Conservation (phyloP, 352 stramenopile genomes). For the Globisporangium cederbergense region DNA sequence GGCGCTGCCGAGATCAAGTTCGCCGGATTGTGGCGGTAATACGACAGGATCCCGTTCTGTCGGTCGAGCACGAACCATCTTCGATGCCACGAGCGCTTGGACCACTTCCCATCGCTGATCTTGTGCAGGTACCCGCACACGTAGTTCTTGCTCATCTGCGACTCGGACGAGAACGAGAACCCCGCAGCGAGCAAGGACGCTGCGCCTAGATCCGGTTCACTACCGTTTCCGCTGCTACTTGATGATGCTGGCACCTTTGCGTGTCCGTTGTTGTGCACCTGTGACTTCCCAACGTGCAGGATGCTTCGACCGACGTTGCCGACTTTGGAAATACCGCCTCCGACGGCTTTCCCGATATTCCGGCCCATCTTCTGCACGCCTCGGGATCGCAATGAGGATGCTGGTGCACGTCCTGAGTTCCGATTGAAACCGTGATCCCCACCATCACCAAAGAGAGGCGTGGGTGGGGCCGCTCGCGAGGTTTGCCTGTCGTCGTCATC, state of each 20-base stretch:
- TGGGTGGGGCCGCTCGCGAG: conserved; percentile 14
- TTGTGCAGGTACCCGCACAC: conserved; percentile 85
- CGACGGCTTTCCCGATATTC: conserved; percentile 76
- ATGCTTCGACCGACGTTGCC: conserved; percentile 75
- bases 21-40: conserved; percentile 78
- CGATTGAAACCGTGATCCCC: conserved; percentile 17
- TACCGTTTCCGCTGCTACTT: conserved; percentile 4
- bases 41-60: conserved; percentile 69
- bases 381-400: conserved; percentile 26
- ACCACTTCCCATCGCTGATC: conserved; percentile 83
- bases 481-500: conserved; percentile 9
- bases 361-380: conserved; percentile 73
- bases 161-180: conserved; percentile 73
- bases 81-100: conserved; percentile 79
- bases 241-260: conserved; percentile 1
- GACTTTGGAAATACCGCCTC: conserved; percentile 76
- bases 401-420: conserved; percentile 9
- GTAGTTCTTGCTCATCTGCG: conserved; percentile 74
- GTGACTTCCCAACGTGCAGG: conserved; percentile 61
- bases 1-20: conserved; percentile 59
- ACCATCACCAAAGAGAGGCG: conserved; percentile 10
- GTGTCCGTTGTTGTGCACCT: conserved; percentile 21
- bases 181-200: conserved; percentile 39
- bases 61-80: conserved; percentile 83
- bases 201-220: conserved; percentile 27